Evolutionary conservation across 257 asterid genomes (phyloP).

Genomic region (Scutellaria barbata): DNA sequence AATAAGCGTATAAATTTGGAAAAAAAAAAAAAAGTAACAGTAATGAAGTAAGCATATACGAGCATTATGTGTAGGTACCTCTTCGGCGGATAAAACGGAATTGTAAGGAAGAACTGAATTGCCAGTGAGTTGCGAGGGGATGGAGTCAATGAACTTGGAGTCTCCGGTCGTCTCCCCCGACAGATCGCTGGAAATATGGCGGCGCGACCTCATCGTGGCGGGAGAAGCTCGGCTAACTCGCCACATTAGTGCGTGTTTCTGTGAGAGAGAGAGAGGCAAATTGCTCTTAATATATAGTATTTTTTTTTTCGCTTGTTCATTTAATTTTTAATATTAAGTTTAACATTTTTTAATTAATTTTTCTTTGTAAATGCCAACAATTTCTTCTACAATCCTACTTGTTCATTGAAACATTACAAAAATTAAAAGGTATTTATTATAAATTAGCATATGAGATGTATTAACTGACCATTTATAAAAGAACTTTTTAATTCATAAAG

Average conservation of each 20-base stretch:
- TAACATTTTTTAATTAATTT: too few species aligned
- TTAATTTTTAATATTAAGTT: too few species aligned
- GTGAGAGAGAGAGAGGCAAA: neutral
- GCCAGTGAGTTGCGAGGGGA: constrained; percentile 79
- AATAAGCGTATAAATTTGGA: neutral
- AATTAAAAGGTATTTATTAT: too few species aligned
- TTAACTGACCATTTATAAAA: too few species aligned
- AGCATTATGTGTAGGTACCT: constrained; percentile 43
- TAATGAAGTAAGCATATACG: neutral
- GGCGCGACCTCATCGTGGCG: constrained; percentile 56
- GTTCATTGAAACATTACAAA: too few species aligned
- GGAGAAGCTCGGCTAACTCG: constrained; percentile 58
- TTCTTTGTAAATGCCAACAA: too few species aligned
- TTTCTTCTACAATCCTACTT: too few species aligned
- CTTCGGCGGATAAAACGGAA: constrained; percentile 54
- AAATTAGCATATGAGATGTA: too few species aligned
- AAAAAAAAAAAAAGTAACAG: too few species aligned
- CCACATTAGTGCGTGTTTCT: constrained; percentile 47
- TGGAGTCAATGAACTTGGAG: constrained; percentile 57
- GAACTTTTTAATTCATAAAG: too few species aligned
- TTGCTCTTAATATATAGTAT: too few species aligned
- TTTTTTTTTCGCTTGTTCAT: too few species aligned
- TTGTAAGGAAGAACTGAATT: constrained; percentile 77
- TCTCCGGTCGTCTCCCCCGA: constrained; percentile 56
- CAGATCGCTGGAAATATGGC: constrained; percentile 60